These are phyloP conservation scores for Rehmannia glutinosa DNA, from an alignment of 257 asterid genomes.

Conservation along the genomic window DNA sequence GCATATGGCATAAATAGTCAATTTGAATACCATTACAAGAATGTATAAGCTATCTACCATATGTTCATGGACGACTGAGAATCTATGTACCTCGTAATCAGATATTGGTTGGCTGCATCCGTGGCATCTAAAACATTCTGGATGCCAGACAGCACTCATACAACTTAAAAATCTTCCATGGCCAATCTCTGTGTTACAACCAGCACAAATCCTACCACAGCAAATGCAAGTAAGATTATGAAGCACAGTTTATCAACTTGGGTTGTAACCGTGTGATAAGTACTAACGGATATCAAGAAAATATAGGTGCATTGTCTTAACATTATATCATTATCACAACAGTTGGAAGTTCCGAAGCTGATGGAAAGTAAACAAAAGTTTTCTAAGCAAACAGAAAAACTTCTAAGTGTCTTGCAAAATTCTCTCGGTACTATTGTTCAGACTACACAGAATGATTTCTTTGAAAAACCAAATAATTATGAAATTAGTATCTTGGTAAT, in stretches of 20 bases:
- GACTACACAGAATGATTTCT: neutral
- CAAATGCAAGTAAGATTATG: constrained; percentile 16
- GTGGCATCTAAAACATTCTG: constrained; percentile 89
- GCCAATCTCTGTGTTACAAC: constrained; percentile 85
- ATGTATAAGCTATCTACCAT: neutral
- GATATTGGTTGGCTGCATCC: constrained; percentile 87
- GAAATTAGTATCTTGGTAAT: too few species aligned
- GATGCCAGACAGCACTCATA: constrained; percentile 97
- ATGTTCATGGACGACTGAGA: neutral
- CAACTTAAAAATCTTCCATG: constrained; percentile 92
- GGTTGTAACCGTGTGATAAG: neutral
- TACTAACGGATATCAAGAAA: neutral
- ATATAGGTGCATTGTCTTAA: neutral
- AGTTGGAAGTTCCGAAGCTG: neutral
- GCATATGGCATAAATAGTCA: neutral
- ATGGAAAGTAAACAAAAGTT: neutral
- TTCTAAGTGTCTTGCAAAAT: too few species aligned
- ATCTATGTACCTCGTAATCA: constrained; percentile 70
- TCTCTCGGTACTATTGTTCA: too few species aligned
- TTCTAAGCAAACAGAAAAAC: neutral
- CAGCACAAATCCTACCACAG: constrained; percentile 81
- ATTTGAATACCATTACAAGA: neutral
- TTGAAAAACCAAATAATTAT: neutral
- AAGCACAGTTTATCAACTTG: constrained; percentile 8
- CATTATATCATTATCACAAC: neutral